These are phyloP conservation scores for Yamadazyma jaroonii DNA, from an alignment of 1,139 yeast genomes.

Conservation along the genomic window DNA sequence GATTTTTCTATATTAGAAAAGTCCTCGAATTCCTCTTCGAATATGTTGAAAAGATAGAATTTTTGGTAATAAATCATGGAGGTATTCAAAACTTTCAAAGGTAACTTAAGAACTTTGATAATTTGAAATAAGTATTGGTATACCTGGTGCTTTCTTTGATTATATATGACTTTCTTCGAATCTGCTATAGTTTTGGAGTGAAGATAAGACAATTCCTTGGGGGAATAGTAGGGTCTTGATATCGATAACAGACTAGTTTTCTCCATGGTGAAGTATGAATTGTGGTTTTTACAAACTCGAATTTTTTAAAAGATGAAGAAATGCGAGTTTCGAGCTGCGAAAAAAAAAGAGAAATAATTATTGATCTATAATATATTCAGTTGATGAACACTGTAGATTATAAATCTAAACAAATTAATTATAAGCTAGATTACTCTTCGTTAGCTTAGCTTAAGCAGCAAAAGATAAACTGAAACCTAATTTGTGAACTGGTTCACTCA, in stretches of 20 bases:
- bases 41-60: conserved; percentile 61
- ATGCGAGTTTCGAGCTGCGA: background rate
- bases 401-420: background rate
- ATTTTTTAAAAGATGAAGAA: background rate
- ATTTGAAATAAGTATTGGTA: conserved; percentile 55
- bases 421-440: background rate
- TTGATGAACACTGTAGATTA: conserved; percentile 4
- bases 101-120: conserved; percentile 55
- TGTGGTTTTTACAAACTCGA: too few relatives aligned
- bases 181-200: conserved; percentile 55
- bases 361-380: conserved; percentile 7
- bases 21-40: conserved; percentile 35
- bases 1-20: conserved; percentile 19
- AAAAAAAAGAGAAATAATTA: background rate
- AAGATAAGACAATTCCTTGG: conserved; percentile 51
- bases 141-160: conserved; percentile 51
- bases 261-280: too few relatives aligned
- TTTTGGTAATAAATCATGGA: conserved; percentile 73
- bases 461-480: conserved; percentile 93
- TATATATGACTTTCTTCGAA: conserved; percentile 43
- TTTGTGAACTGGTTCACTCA: conserved; percentile 98
- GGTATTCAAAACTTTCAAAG: conserved; percentile 62
- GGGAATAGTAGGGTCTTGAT: conserved; percentile 64
- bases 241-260: conserved; percentile 39
- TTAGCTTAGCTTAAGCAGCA: conserved; percentile 56